Conservation (phyloP, 2,329 filamentous ascomycete genomes). For the Capronia epimyces region DNA sequence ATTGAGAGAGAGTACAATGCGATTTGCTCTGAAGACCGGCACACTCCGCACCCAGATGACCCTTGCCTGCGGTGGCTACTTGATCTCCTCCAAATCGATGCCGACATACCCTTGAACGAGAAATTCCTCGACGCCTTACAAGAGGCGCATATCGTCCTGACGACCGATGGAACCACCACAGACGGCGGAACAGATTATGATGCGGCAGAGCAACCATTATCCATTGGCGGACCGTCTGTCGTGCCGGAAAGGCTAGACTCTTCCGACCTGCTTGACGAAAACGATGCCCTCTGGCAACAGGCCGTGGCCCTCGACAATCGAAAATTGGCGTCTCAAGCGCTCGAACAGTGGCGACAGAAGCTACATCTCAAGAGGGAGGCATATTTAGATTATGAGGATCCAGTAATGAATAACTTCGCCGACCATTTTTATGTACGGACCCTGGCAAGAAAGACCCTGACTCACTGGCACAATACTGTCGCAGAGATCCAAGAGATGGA, state of each 20-base stretch:
- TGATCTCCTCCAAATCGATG: slow-evolving; percentile 9
- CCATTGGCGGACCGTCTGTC: neutral
- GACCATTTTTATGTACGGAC: slow-evolving; percentile 8
- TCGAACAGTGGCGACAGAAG: slow-evolving; percentile 15
- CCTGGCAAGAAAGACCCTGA: slow-evolving; percentile 13
- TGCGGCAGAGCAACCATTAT: neutral
- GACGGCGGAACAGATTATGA: slow-evolving; percentile 12
- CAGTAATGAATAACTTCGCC: slow-evolving; percentile 11
- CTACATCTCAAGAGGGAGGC: slow-evolving; percentile 11
- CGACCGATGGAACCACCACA: slow-evolving; percentile 12
- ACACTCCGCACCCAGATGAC: slow-evolving; percentile 1
- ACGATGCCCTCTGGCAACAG: slow-evolving; percentile 19
- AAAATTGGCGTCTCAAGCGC: slow-evolving; percentile 17
- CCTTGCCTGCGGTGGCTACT: slow-evolving; percentile 15
- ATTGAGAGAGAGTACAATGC: slow-evolving; percentile 9
- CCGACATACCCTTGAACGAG: slow-evolving; percentile 11
- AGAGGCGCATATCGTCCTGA: slow-evolving; percentile 19
- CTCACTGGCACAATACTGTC: slow-evolving; percentile 14
- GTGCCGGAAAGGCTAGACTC: neutral
- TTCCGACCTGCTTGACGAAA: slow-evolving; percentile 13
- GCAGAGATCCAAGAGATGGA: slow-evolving; percentile 11
- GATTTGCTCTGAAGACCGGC: slow-evolving; percentile 7
- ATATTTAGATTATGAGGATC: slow-evolving; percentile 14
- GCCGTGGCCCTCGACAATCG: slow-evolving; percentile 21
- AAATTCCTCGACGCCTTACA: slow-evolving; percentile 22